Base-by-base conservation (phyloP, 208 protist genomes). In the Trypanosomatidae sp. region DNA sequence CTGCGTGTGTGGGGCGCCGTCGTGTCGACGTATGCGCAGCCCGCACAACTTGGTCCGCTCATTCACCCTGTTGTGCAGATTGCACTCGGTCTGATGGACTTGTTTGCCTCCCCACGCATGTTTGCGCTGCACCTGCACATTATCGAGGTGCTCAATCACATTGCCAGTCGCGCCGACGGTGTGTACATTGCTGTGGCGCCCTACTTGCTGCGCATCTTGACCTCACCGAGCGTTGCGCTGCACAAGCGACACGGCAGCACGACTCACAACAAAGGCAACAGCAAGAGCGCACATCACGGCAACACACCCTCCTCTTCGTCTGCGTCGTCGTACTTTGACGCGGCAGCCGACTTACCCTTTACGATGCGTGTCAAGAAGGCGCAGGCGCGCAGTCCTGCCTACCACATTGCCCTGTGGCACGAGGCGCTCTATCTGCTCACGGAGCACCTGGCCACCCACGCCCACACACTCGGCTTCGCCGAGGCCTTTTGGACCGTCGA, bases 91-190 rank as follows among this genome's bases (percentile, higher is more conserved):
- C 38, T 91, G 35, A 82, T 94, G 77, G 77, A 89, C 56, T 71
- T 97, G 27, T 90, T 95, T 27, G 77, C 92, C 4, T 92, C 89
- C 11, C 72, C 90, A 4, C 87, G 87, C 7, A 96, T 92, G 78
- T 95, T 96, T 42, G 94, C 96, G 25, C 88, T 98, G 55, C 88
- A 96, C 52, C 85, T 98, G 42, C 74, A 92, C 46, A 81, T 94
- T 47, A 66, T 97, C 42, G 74, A 88, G 47, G 70, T 96, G 20
- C 66, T 98, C 4, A 96, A 96, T 53, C 66, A 88, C 63, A 76
- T 98, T 24, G 56, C 77, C 24, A 58, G 68, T 32, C 78, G 82
- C 33, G 59, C 77, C 6, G 88, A 94, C 15, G 70, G 71, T 3
- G 41, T 89, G 4, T 97, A 96, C 66, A 96, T 97, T 41, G 92